Evolutionary conservation across 352 stramenopile species (phyloP).

Genomic region (Globisporangium echinulatum): DNA sequence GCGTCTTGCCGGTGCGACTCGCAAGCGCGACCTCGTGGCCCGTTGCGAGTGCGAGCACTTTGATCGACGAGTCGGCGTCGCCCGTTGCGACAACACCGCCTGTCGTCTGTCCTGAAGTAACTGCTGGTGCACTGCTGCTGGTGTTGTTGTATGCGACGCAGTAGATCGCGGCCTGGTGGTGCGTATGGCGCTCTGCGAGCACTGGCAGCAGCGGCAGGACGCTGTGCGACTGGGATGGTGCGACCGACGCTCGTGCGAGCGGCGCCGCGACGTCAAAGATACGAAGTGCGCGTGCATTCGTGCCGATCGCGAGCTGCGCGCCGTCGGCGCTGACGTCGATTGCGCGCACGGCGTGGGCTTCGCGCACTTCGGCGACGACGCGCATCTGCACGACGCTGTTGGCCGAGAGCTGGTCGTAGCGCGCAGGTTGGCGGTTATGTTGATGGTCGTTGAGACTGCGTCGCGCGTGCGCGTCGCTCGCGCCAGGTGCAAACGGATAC

Average conservation of each 20-base stretch:
- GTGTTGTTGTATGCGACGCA: slow-evolving; percentile 35
- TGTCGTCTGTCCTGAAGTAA: not conserved
- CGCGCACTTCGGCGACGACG: slow-evolving; percentile 46
- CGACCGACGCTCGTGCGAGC: not conserved
- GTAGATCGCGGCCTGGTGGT: slow-evolving; percentile 54
- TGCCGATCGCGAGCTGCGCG: slow-evolving; percentile 45
- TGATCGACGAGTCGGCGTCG: slow-evolving; percentile 49
- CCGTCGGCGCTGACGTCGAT: slow-evolving; percentile 37
- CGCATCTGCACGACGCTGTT: slow-evolving; percentile 36
- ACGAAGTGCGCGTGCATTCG: slow-evolving; percentile 47
- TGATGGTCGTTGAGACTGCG: not conserved
- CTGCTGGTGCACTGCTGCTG: not conserved
- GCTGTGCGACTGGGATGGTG: not conserved
- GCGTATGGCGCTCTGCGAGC: slow-evolving; percentile 47
- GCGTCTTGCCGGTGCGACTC: slow-evolving; percentile 35
- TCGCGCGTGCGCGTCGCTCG: not conserved
- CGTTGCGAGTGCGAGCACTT: slow-evolving; percentile 33
- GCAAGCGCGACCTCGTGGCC: slow-evolving; percentile 25
- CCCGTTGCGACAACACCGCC: slow-evolving; percentile 41
- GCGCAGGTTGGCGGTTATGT: not conserved
- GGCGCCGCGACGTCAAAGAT: slow-evolving; percentile 36
- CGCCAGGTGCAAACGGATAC: not conserved
- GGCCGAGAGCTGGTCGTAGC: slow-evolving; percentile 32
- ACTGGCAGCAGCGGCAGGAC: slow-evolving; percentile 52
- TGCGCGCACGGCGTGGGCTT: slow-evolving; percentile 48